Evolutionary conservation across 495 filamentous ascomycete species (phyloP), one percentile per base, ranked within the genome.

Genomic region (Penicillium malachiteum): DNA sequence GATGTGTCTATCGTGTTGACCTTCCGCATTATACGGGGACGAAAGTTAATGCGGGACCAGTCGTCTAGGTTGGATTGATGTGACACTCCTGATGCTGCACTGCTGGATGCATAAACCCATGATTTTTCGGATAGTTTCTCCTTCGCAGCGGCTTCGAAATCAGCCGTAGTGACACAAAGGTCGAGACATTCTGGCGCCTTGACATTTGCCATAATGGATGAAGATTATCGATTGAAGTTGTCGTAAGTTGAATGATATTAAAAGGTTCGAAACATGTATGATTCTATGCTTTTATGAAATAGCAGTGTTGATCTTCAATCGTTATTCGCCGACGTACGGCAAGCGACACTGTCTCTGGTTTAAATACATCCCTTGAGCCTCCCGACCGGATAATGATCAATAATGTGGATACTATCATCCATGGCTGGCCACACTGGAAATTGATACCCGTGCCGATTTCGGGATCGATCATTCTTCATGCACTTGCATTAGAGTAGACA

Each of bases 1-100:
- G 39, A 51, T 17, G 61, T 60, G 38, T 64, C 49, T 50, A 64
- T 33, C n/a, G 50, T 42, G 21, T 50, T 56, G 13, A 64, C 57
- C 17, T 49, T 64, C 35, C 58, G 55, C 58, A 64, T 51, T 10
- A 64, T 58, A 2, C 62, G 62, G 13, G 62, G 62, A 0, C 62
- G 58, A 26, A 64, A 64, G 31, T 61, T 64, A 52, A 64, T 58
- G 31, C 53, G 43, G 42, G 62, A 61, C 62, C 62, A 64, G 45
- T 64, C 62, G 30, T 64, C 58, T 7, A 64, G 34, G 33, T 64
- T 64, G n/a, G 55, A 40, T 12, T 47, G 39, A 43, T 61, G 42
- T 26, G 62, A 64, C 3, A 53, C 38, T 16, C 62, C 62, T 9
- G 62, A 53, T 11, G 55, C 32, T 37, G 62, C 62, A 14, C 58